phyloP scores from a whole-genome alignment of 345 rosid genomes.

The Pseudoturritis turrita region DNA sequence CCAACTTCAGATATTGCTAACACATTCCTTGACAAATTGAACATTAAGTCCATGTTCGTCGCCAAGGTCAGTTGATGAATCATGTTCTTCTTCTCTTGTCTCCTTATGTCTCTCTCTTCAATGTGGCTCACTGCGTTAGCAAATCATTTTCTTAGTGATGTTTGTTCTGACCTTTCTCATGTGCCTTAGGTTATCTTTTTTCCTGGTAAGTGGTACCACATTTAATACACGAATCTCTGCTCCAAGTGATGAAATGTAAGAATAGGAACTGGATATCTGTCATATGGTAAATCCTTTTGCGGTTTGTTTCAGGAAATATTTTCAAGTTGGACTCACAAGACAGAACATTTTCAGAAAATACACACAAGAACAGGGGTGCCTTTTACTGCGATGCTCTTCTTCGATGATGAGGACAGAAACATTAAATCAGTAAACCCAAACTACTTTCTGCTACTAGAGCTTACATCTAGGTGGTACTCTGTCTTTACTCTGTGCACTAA shows the following conservation, averaged over 20 bases:
- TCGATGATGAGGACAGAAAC: constrained; percentile 76
- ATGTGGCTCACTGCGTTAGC: background rate
- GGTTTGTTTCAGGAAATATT: constrained; percentile 58
- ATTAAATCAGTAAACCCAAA: constrained; percentile 47
- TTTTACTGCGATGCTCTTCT: constrained; percentile 67
- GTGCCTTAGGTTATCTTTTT: too few relatives aligned
- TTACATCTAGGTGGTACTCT: background rate
- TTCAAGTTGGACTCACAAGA: constrained; percentile 71
- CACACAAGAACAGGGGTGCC: constrained; percentile 66
- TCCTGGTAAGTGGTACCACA: too few relatives aligned
- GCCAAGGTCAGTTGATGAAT: constrained; percentile 45
- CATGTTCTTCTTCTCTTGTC: background rate
- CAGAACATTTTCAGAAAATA: constrained; percentile 80
- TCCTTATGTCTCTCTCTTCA: background rate
- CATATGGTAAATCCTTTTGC: background rate
- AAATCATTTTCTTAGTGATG: background rate
- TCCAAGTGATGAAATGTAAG: background rate
- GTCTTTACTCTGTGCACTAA: background rate
- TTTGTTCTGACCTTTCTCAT: too few relatives aligned
- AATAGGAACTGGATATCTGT: too few relatives aligned
- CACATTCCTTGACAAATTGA: constrained; percentile 61
- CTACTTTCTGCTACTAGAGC: background rate
- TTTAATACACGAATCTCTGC: background rate
- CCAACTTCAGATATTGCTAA: constrained; percentile 71
- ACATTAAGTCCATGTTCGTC: constrained; percentile 48